A percentile compares a stretch with the other conserved stretches of the same genome.
These are phyloP conservation scores for Perilla frutescens DNA, from an alignment of 257 asterid genomes.

Conservation along the genomic window DNA sequence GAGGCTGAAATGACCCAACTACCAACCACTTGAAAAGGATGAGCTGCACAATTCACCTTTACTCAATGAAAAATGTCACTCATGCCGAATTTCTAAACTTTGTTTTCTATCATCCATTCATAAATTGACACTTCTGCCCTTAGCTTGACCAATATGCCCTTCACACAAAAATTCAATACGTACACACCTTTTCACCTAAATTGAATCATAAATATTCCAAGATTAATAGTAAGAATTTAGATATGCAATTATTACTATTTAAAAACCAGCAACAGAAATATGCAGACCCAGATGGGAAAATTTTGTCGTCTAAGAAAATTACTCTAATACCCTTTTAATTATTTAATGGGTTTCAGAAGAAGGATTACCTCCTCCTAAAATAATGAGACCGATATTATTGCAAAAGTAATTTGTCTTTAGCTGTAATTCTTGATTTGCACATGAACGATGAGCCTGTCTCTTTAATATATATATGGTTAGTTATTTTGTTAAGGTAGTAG, in stretches of 20 bases:
- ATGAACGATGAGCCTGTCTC: slow-evolving; percentile 42
- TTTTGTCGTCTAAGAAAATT: too few species aligned
- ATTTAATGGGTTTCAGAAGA: too few species aligned
- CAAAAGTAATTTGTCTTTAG: slow-evolving; percentile 31
- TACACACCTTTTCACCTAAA: neutral
- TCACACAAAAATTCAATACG: neutral
- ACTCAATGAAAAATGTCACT: slow-evolving; percentile 24
- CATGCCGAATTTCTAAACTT: slow-evolving; percentile 25
- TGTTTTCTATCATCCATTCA: slow-evolving; percentile 21
- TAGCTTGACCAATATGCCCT: neutral
- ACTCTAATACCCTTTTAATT: too few species aligned
- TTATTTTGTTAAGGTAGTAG: slow-evolving; percentile 20
- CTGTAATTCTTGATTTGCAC: slow-evolving; percentile 42
- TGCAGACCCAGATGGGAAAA: neutral
- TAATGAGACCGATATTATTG: neutral
- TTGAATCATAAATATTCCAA: slow-evolving; percentile 1
- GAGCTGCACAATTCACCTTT: slow-evolving; percentile 30
- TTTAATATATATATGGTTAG: slow-evolving; percentile 1
- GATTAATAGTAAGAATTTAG: neutral
- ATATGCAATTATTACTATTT: neutral
- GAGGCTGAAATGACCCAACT: slow-evolving; percentile 49
- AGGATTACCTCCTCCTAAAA: neutral
- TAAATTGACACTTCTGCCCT: neutral
- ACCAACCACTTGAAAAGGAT: slow-evolving; percentile 40
- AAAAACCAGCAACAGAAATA: neutral